These are phyloP conservation scores for Hericium rajendrae DNA, from an alignment of 768 basidiomycete genomes.

Conservation along the genomic window DNA sequence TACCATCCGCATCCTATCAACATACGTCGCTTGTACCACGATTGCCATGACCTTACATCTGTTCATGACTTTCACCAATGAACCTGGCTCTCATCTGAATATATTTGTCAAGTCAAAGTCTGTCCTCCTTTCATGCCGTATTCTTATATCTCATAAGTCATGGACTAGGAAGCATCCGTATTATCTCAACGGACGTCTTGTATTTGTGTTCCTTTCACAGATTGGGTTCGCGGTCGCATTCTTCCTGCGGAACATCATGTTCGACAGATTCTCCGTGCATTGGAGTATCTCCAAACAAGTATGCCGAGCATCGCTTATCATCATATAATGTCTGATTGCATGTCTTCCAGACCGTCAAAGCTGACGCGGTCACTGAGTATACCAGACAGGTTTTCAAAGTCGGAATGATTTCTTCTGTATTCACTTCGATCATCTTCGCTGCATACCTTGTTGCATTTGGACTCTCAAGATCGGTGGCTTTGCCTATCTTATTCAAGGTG, in stretches of 20 bases:
- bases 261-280: constrained; percentile 42
- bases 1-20: constrained; percentile 33
- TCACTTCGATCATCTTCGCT: constrained; percentile 14
- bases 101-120: constrained; percentile 65
- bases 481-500: constrained; percentile 45
- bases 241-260: constrained; percentile 47
- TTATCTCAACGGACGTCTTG: constrained; percentile 58
- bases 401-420: not conserved
- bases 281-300: constrained; percentile 12
- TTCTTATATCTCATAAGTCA: not conserved
- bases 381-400: constrained; percentile 3
- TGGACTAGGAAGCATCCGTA: constrained; percentile 57
- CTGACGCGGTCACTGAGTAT: constrained; percentile 12
- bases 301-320: too few species aligned
- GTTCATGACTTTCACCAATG: constrained; percentile 23
- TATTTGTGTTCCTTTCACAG: constrained; percentile 53
- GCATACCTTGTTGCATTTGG: constrained; percentile 38
- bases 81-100: constrained; percentile 33
- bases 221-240: constrained; percentile 35
- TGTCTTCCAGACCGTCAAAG: constrained; percentile 16
- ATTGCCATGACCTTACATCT: constrained; percentile 35
- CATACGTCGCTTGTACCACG: constrained; percentile 40
- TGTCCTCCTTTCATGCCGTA: constrained; percentile 8
- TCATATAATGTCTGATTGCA: not conserved
- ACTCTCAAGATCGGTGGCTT: constrained; percentile 32